Conservation (phyloP, 106 monocot species). For the Triglochin maritima region DNA sequence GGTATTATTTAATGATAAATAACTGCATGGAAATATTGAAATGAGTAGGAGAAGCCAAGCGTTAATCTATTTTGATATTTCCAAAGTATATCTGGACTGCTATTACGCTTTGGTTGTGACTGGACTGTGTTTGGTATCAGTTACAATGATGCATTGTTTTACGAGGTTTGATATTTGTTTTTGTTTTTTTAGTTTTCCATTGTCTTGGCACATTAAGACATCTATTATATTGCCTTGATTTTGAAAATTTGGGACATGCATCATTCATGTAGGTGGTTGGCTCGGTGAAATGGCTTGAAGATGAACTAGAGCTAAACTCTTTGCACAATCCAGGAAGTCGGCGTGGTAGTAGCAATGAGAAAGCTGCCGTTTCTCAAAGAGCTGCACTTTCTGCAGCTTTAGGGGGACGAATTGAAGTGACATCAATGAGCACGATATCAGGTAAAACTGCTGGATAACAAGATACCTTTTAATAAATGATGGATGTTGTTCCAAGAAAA, state of each 20-base stretch:
- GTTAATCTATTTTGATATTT: too few species aligned
- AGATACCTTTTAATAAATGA: background rate
- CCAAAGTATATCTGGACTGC: too few species aligned
- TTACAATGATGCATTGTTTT: too few species aligned
- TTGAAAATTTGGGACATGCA: too few species aligned
- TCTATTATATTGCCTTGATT: background rate
- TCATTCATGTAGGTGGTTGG: conserved; percentile 63
- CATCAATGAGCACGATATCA: conserved; percentile 90
- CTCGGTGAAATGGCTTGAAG: conserved; percentile 99
- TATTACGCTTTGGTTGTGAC: too few species aligned
- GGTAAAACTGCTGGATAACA: conserved; percentile 24
- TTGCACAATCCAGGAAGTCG: conserved; percentile 85
- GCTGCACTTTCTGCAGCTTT: conserved; percentile 87
- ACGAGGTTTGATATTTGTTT: too few species aligned
- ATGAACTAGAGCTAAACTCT: conserved; percentile 94
- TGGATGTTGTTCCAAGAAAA: too few species aligned
- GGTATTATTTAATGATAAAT: too few species aligned
- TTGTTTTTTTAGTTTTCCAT: background rate
- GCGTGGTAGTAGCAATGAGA: conserved; percentile 77
- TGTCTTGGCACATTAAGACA: background rate
- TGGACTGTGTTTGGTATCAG: too few species aligned
- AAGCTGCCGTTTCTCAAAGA: conserved; percentile 68
- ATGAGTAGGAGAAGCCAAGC: too few species aligned
- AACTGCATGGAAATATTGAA: too few species aligned
- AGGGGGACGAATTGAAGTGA: conserved; percentile 87